Evolutionary conservation across 164 flowering plant genomes (phyloP).

Genomic region (Aristolochia contorta): DNA sequence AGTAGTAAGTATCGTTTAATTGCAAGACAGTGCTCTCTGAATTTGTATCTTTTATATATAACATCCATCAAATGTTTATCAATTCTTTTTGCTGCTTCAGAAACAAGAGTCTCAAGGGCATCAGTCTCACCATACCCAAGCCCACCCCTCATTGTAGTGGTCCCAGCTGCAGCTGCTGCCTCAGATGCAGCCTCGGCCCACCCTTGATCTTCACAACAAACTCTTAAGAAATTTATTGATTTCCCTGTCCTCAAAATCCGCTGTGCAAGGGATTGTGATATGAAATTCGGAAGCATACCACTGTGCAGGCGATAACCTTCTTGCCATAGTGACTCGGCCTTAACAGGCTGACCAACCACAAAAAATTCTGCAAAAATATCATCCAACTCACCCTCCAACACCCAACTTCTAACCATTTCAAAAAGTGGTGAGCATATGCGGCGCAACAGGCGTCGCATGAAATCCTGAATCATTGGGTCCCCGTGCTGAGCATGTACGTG

Average conservation of each 20-base stretch:
- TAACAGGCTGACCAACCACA: constrained; percentile 77
- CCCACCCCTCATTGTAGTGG: constrained; percentile 74
- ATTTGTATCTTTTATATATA: constrained; percentile 61
- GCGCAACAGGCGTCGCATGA: constrained; percentile 73
- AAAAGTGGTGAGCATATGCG: constrained; percentile 94
- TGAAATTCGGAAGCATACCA: constrained; percentile 90
- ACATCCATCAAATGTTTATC: constrained; percentile 92
- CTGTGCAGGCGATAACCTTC: constrained; percentile 81
- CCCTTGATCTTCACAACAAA: constrained; percentile 93
- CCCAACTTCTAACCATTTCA: constrained; percentile 99
- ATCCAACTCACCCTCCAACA: constrained; percentile 94
- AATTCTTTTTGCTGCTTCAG: constrained; percentile 89
- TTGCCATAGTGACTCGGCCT: constrained; percentile 95
- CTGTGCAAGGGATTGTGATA: constrained; percentile 77
- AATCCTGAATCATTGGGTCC: constrained; percentile 81
- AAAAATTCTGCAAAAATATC: constrained; percentile 89
- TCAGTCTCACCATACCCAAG: constrained; percentile 96
- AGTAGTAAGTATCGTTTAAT: constrained; percentile 91
- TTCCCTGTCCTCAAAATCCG: constrained; percentile 90
- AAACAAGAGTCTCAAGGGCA: constrained; percentile 83
- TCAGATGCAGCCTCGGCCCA: constrained; percentile 92
- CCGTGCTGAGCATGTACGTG: constrained; percentile 96
- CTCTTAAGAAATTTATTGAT: constrained; percentile 92
- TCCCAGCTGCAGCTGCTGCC: constrained; percentile 86
- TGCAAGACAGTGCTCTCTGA: constrained; percentile 95